phyloP scores from a whole-genome alignment of 495 filamentous ascomycete genomes.

The Cercophora newfieldiana region DNA sequence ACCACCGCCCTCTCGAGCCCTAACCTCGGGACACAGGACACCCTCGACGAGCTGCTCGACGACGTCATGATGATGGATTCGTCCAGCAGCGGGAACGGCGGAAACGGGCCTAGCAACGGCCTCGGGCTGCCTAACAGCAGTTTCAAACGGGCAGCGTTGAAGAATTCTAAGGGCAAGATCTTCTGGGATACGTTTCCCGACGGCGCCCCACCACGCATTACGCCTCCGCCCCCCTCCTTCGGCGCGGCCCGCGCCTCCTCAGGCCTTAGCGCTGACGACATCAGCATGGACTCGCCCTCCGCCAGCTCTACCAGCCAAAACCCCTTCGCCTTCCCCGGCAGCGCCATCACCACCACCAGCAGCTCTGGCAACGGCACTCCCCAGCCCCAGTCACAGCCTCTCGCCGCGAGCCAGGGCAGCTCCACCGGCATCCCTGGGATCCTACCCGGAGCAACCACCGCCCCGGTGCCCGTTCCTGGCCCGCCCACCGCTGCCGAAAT shows the following conservation, averaged over 20 bases:
- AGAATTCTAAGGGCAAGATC: slow-evolving; percentile 66
- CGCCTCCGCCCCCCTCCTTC: slow-evolving; percentile 63
- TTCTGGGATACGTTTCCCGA: slow-evolving; percentile 80
- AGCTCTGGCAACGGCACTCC: slow-evolving; percentile 33
- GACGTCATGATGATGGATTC: slow-evolving; percentile 60
- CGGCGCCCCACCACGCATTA: slow-evolving; percentile 56
- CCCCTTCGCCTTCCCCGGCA: slow-evolving; percentile 22
- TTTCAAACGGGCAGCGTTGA: slow-evolving; percentile 71
- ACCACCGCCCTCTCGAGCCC: slow-evolving; percentile 57
- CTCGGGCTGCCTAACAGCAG: slow-evolving; percentile 58
- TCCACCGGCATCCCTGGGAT: slow-evolving; percentile 35
- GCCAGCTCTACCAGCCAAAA: slow-evolving; percentile 36
- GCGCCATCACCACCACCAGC: slow-evolving; percentile 24
- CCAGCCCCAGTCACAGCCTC: slow-evolving; percentile 6
- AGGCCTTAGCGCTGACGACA: slow-evolving; percentile 66
- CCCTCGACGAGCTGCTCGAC: slow-evolving; percentile 59
- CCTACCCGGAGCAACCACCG: slow-evolving; percentile 37
- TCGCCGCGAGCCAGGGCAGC: slow-evolving; percentile 25
- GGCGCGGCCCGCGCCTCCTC: slow-evolving; percentile 57
- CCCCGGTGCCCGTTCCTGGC: slow-evolving; percentile 17
- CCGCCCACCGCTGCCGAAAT: slow-evolving; percentile 64
- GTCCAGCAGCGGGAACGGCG: slow-evolving; percentile 26
- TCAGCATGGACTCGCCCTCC: slow-evolving; percentile 72
- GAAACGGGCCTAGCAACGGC: not conserved
- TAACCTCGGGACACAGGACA: slow-evolving; percentile 44